A percentile compares a stretch with the other conserved stretches of the same genome.
Evolutionary conservation across 192 early-diverging fungal species (phyloP).

Genomic region (Podila epigama): DNA sequence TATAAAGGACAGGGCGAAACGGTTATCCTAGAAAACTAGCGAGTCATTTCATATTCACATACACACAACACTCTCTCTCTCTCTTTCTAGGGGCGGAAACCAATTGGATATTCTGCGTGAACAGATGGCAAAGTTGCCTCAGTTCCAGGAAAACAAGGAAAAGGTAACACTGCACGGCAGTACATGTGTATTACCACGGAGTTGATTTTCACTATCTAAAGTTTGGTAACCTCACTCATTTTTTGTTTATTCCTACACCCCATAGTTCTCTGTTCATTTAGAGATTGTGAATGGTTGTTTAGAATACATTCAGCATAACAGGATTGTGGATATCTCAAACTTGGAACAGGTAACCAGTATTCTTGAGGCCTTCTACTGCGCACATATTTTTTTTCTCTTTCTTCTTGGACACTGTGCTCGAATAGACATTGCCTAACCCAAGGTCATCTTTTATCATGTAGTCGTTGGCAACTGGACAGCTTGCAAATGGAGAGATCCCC

Average conservation of each 20-base stretch:
- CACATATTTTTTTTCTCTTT: too few species aligned
- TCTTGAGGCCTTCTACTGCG: too few species aligned
- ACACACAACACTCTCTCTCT: not conserved
- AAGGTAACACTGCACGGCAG: too few species aligned
- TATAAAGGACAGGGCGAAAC: too few species aligned
- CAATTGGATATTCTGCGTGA: conserved; percentile 87
- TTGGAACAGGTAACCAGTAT: conserved; percentile 69
- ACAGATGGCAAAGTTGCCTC: conserved; percentile 82
- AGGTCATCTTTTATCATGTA: not conserved
- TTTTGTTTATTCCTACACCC: not conserved
- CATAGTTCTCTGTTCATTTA: conserved; percentile 68
- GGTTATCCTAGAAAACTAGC: too few species aligned
- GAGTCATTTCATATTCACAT: too few species aligned
- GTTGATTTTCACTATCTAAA: not conserved
- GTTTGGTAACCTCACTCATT: not conserved
- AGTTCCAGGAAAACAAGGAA: conserved; percentile 75
- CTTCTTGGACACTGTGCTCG: too few species aligned
- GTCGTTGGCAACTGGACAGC: conserved; percentile 74
- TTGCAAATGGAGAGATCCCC: conserved; percentile 67
- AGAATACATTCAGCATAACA: conserved; percentile 70
- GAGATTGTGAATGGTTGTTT: conserved; percentile 84
- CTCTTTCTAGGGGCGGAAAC: conserved; percentile 41
- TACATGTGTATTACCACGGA: too few species aligned
- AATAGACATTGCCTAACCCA: too few species aligned
- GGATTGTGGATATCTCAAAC: conserved; percentile 69